A percentile compares a stretch with the other conserved stretches of the same genome.
phyloP scores from a whole-genome alignment of 192 early-diverging fungal genomes.

The Backusella liffmaniae region DNA sequence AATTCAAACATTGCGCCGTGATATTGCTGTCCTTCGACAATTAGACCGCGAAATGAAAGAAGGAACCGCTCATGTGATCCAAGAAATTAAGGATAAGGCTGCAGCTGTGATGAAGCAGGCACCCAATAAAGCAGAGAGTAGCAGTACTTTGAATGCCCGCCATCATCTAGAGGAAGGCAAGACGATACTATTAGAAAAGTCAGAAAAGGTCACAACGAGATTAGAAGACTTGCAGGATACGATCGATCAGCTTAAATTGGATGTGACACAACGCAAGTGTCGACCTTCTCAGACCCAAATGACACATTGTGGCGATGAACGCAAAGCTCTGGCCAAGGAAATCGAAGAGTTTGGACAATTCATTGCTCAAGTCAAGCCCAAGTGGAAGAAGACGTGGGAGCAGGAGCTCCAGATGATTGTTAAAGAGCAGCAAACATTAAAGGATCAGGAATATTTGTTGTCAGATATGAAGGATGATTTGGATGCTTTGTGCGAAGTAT shows the following conservation, averaged over 20 bases:
- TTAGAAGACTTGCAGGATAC: conserved; percentile 64
- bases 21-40: conserved; percentile 49
- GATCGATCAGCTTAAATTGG: conserved; percentile 74
- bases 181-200: conserved; percentile 40
- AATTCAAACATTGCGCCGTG: conserved; percentile 48
- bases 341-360: conserved; percentile 53
- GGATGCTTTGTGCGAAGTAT: conserved; percentile 55
- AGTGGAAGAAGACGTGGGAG: conserved; percentile 85
- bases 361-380: conserved; percentile 61
- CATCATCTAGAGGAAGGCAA: conserved; percentile 55
- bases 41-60: conserved; percentile 39
- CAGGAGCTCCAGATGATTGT: conserved; percentile 80
- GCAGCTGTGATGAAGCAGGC: neutral
- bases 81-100: conserved; percentile 25
- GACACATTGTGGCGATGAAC: conserved; percentile 52
- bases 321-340: conserved; percentile 49
- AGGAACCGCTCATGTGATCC: conserved; percentile 5
- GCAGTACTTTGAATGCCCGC: neutral
- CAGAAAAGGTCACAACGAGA: conserved; percentile 46
- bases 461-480: conserved; percentile 68
- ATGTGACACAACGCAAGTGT: conserved; percentile 67
- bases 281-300: conserved; percentile 58
- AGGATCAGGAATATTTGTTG: conserved; percentile 73
- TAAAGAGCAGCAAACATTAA: conserved; percentile 77
- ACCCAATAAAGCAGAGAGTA: conserved; percentile 15